Evolutionary conservation across 345 rosid genomes (phyloP).

Genomic region (Euclidium syriacum): DNA sequence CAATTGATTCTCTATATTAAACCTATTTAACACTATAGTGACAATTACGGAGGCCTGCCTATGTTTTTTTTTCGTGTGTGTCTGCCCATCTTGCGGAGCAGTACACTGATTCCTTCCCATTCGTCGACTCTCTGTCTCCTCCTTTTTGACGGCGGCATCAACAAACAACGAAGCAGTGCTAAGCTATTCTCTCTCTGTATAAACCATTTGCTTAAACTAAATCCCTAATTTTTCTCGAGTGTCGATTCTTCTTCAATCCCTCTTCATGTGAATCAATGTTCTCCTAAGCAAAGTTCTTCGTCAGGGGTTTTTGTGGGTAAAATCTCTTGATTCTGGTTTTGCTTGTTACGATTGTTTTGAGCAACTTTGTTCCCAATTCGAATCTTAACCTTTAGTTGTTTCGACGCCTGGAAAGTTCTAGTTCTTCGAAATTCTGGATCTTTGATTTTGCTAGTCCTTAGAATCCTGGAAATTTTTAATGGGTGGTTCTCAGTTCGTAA

Average conservation of each 20-base stretch:
- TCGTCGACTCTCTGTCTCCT: slow-evolving; percentile 32
- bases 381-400: slow-evolving; percentile 30
- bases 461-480: not conserved
- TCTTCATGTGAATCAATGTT: slow-evolving; percentile 2
- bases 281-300: slow-evolving; percentile 7
- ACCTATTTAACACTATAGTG: no score
- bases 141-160: slow-evolving; percentile 22
- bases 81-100: slow-evolving; percentile 13
- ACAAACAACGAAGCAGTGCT: slow-evolving; percentile 22
- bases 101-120: not conserved
- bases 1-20: no score
- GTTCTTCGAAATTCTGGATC: slow-evolving; percentile 8
- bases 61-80: not conserved
- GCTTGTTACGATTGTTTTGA: slow-evolving; percentile 1
- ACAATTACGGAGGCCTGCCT: not conserved
- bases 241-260: slow-evolving; percentile 18
- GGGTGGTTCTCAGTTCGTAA: not conserved
- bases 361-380: not conserved
- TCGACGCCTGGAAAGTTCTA: slow-evolving; percentile 7
- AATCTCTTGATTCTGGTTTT: slow-evolving; percentile 18
- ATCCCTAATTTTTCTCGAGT: not conserved
- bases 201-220: not conserved
- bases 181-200: not conserved
- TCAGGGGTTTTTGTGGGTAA: slow-evolving; percentile 13
- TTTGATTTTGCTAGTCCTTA: slow-evolving; percentile 1